phyloP scores from a whole-genome alignment of 163 green algal genomes.

The Volvox carteri region DNA sequence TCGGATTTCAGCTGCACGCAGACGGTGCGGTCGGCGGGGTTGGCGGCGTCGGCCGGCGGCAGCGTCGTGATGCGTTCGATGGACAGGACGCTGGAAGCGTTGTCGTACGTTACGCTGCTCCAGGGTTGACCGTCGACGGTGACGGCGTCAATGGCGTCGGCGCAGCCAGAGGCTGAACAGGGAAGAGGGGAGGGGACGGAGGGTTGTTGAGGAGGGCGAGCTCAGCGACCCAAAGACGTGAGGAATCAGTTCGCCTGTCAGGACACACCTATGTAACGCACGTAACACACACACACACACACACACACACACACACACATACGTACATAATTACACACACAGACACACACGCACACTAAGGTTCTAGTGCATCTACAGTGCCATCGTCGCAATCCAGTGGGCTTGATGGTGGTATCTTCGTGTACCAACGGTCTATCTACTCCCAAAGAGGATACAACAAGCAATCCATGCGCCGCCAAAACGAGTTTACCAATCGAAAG shows the following conservation, averaged over 20 bases:
- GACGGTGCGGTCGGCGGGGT: neutral
- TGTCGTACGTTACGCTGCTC: neutral
- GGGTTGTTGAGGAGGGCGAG: neutral
- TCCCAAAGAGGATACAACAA: no score
- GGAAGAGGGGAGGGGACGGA: neutral
- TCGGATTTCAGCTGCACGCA: neutral
- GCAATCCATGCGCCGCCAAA: no score
- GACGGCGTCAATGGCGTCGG: neutral
- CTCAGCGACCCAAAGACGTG: no score
- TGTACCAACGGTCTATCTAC: no score
- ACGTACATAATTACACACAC: no score
- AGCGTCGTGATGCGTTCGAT: neutral
- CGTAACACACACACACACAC: neutral
- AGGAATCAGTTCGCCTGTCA: no score
- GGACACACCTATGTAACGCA: neutral
- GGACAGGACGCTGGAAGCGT: slow-evolving; percentile 4
- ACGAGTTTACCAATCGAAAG: no score
- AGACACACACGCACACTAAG: no score
- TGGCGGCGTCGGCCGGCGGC: neutral
- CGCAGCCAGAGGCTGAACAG: neutral
- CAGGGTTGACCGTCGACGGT: slow-evolving; percentile 17
- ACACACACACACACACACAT: neutral
- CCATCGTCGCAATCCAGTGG: no score
- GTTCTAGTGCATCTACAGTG: no score
- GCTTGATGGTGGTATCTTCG: no score